Percentiles rank a stretch among this genome's conserved stretches.
These are phyloP conservation scores for Podospora tetraspora DNA, from an alignment of 495 filamentous ascomycete species.

Conservation along the genomic window DNA sequence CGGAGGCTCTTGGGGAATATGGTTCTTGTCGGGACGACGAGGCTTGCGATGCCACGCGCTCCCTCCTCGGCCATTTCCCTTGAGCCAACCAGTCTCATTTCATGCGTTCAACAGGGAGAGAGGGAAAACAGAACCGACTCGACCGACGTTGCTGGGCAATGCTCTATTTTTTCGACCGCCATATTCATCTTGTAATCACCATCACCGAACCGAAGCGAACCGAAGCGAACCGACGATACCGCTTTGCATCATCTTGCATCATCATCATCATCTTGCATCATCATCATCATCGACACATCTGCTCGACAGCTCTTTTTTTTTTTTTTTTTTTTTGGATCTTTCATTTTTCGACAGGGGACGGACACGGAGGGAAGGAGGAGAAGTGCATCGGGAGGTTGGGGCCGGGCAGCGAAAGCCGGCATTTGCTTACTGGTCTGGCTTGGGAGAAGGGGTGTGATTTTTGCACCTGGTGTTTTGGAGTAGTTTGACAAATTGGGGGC, in stretches of 20 bases:
- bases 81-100: not conserved
- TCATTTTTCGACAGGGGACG: not conserved
- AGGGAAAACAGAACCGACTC: not conserved
- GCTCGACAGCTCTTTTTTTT: not conserved
- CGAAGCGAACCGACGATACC: not conserved
- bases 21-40: not conserved
- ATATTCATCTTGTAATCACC: not conserved
- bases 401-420: not conserved
- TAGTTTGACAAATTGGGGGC: not conserved
- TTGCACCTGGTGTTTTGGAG: constrained; percentile 3
- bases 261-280: not conserved
- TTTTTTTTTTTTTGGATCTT: not conserved
- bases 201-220: not conserved
- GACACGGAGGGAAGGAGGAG: not conserved
- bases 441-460: not conserved
- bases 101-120: not conserved
- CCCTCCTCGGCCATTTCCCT: not conserved
- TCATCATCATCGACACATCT: not conserved
- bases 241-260: not conserved
- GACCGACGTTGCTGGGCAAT: not conserved
- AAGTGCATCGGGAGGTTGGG: not conserved
- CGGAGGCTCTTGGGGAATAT: constrained; percentile 1
- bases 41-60: not conserved
- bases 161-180: not conserved
- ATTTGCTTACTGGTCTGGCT: constrained; percentile 3